These are phyloP conservation scores for Ophiostoma ips DNA, from an alignment of 2,329 filamentous ascomycete species.

Conservation along the genomic window DNA sequence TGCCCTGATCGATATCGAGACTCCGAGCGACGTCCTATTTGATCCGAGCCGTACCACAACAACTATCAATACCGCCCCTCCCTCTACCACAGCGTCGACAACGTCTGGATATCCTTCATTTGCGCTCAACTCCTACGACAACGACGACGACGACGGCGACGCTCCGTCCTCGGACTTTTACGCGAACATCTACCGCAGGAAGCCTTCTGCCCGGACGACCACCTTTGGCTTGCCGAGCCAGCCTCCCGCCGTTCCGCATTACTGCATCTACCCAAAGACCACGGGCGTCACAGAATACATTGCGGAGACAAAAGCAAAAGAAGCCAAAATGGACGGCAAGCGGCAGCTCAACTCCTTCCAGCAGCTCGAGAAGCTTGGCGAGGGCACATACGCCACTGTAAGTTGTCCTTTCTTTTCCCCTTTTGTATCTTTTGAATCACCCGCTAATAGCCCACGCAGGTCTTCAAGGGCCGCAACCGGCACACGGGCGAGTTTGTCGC, in stretches of 20 bases:
- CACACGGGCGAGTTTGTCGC: slow-evolving; percentile 95
- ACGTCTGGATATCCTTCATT: not conserved
- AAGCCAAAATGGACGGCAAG: slow-evolving; percentile 66
- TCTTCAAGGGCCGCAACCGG: slow-evolving; percentile 91
- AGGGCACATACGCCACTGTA: slow-evolving; percentile 97
- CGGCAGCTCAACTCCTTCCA: slow-evolving; percentile 94
- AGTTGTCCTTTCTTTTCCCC: slow-evolving; percentile 20
- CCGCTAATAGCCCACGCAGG: slow-evolving; percentile 43
- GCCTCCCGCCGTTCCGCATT: slow-evolving; percentile 19
- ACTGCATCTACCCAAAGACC: slow-evolving; percentile 14
- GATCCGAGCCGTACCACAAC: slow-evolving; percentile 18
- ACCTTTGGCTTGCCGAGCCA: slow-evolving; percentile 17
- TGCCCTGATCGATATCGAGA: slow-evolving; percentile 17
- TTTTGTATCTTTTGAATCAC: not conserved
- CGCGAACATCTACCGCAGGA: not conserved
- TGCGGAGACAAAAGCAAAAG: slow-evolving; percentile 4
- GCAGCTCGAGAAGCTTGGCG: slow-evolving; percentile 96
- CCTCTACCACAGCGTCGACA: not conserved
- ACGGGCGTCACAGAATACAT: slow-evolving; percentile 8
- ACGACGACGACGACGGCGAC: not conserved
- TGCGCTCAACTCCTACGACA: not conserved
- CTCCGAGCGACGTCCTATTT: slow-evolving; percentile 28
- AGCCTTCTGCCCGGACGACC: not conserved
- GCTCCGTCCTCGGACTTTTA: not conserved
- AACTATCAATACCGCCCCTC: slow-evolving; percentile 14